Percentiles rank a stretch among this genome's conserved stretches.
Evolutionary conservation across 257 asterid species (phyloP).

Genomic region (Solanum medicagineum): DNA sequence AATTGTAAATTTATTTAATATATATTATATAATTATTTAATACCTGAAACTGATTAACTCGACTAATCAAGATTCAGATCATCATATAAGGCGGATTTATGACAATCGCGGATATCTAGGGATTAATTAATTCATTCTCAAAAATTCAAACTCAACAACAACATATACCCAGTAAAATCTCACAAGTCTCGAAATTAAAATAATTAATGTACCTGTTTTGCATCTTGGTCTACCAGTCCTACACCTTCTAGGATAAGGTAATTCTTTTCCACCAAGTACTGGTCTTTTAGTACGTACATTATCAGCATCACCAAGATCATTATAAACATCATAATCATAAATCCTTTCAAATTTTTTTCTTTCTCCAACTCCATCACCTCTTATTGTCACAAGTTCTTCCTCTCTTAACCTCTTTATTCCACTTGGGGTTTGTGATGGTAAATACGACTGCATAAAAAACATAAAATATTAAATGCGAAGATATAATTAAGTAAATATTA

Average conservation of each 20-base stretch:
- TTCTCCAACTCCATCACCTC: constrained; percentile 57
- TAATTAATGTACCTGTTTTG: no score
- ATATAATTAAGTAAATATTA: not conserved
- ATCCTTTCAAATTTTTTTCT: constrained; percentile 39
- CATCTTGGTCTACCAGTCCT: constrained; percentile 52
- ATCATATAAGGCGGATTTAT: not conserved
- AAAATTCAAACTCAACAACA: no score
- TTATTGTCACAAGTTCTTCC: constrained; percentile 25
- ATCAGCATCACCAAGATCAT: constrained; percentile 69
- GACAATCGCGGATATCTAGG: no score
- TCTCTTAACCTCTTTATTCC: constrained; percentile 31
- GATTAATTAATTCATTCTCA: no score
- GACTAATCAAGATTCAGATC: not conserved
- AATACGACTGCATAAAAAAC: constrained; percentile 32
- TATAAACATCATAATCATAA: constrained; percentile 73
- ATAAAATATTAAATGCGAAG: not conserved
- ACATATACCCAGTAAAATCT: no score
- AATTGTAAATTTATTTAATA: not conserved
- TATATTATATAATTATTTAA: not conserved
- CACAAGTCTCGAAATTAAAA: not conserved
- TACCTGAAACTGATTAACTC: not conserved
- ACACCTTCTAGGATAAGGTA: constrained; percentile 73
- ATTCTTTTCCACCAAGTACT: constrained; percentile 48
- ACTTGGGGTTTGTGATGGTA: constrained; percentile 62
- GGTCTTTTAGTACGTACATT: constrained; percentile 32